A percentile compares a stretch with the other conserved stretches of the same genome.
Evolutionary conservation across 345 rosid species (phyloP).

Genomic region (Euphorbia lathyris): DNA sequence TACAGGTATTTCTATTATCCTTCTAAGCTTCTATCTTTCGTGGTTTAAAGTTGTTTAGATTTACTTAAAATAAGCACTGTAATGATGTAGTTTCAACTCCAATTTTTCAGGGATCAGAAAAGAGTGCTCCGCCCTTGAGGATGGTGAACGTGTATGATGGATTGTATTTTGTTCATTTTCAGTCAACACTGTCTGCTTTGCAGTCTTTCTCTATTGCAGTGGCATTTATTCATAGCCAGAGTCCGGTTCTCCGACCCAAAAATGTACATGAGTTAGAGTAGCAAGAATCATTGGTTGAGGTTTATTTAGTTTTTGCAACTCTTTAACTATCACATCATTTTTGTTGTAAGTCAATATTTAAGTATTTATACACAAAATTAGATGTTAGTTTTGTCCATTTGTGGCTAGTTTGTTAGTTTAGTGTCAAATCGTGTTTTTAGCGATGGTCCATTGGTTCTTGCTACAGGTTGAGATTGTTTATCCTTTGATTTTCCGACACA

Average conservation of each 20-base stretch:
- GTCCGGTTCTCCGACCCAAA: constrained; percentile 46
- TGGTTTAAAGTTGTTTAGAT: neutral
- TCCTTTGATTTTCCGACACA: constrained; percentile 14
- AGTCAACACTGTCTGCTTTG: constrained; percentile 65
- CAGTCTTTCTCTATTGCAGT: constrained; percentile 80
- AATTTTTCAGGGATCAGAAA: constrained; percentile 44
- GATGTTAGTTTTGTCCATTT: constrained; percentile 15
- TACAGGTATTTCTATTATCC: constrained; percentile 51
- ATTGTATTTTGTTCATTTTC: constrained; percentile 64
- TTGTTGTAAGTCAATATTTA: constrained; percentile 25
- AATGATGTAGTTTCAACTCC: constrained; percentile 20
- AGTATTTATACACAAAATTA: constrained; percentile 28
- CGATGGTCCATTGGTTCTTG: constrained; percentile 10
- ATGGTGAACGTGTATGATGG: constrained; percentile 68
- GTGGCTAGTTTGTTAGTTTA: constrained; percentile 19
- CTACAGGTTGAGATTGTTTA: constrained; percentile 23
- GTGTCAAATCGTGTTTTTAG: constrained; percentile 19
- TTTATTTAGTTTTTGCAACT: constrained; percentile 30
- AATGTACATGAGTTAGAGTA: constrained; percentile 40
- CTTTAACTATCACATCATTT: constrained; percentile 18
- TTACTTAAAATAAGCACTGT: constrained; percentile 5
- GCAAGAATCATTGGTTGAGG: constrained; percentile 22
- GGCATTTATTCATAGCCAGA: constrained; percentile 70
- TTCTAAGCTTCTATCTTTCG: constrained; percentile 3
- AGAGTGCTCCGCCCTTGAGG: constrained; percentile 51